These are phyloP conservation scores for Fusarium avenaceum DNA, from an alignment of 2,329 filamentous ascomycete species.

Conservation along the genomic window DNA sequence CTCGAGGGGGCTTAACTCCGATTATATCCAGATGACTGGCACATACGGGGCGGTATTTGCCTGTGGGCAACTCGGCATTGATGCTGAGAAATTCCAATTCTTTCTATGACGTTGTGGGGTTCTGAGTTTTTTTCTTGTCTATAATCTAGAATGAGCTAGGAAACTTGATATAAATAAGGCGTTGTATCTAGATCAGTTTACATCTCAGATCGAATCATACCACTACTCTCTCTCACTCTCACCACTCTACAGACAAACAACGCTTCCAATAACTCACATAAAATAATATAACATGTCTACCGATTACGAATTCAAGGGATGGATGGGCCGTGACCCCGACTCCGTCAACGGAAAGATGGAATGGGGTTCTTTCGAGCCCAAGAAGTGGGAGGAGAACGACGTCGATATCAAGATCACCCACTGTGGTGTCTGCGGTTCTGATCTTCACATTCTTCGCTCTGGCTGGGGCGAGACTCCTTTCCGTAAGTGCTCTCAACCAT, in stretches of 20 bases:
- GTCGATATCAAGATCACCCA: slow-evolving; percentile 74
- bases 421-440: slow-evolving; percentile 74
- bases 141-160: slow-evolving; percentile 8
- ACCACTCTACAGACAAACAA: neutral
- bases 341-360: slow-evolving; percentile 64
- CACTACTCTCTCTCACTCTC: neutral
- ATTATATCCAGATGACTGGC: slow-evolving; percentile 19
- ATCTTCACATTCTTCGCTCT: slow-evolving; percentile 69
- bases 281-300: slow-evolving; percentile 48
- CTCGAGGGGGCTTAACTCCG: slow-evolving; percentile 18
- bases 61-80: neutral
- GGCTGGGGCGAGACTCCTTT: slow-evolving; percentile 62
- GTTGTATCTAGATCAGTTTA: neutral
- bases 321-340: slow-evolving; percentile 60
- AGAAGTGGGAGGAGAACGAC: slow-evolving; percentile 73
- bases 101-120: slow-evolving; percentile 38
- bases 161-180: slow-evolving; percentile 14
- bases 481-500: slow-evolving; percentile 49
- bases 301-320: slow-evolving; percentile 65
- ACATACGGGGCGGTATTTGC: neutral
- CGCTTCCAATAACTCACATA: neutral
- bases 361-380: slow-evolving; percentile 69
- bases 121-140: neutral
- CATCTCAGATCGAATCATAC: neutral
- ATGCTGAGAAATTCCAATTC: slow-evolving; percentile 37